Conservation (phyloP, 2,329 filamentous ascomycete species). For the Fusarium beomiforme region DNA sequence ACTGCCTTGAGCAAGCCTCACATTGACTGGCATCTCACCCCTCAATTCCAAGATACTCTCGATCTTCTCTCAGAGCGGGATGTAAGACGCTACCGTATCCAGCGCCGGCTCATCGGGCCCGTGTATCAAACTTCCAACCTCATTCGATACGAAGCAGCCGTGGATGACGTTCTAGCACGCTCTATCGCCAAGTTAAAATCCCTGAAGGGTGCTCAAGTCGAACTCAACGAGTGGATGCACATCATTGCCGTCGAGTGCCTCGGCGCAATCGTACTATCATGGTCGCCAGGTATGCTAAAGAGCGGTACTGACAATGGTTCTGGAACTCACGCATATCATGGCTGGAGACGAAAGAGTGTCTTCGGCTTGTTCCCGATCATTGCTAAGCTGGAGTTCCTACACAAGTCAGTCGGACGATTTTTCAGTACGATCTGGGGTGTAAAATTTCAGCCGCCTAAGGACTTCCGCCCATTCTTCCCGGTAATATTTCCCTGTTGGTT, state of each 20-base stretch:
- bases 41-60: constrained; percentile 55
- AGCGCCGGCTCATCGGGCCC: constrained; percentile 61
- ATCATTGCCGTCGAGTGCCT: constrained; percentile 64
- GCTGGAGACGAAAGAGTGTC: constrained; percentile 63
- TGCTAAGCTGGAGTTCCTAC: constrained; percentile 52
- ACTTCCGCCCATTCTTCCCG: constrained; percentile 61
- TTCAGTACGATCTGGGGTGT: constrained; percentile 58
- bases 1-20: constrained; percentile 56
- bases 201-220: constrained; percentile 53
- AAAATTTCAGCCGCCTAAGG: constrained; percentile 54
- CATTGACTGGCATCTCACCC: constrained; percentile 51
- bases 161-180: constrained; percentile 53
- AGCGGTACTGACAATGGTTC: constrained; percentile 57
- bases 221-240: constrained; percentile 67
- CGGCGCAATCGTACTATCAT: constrained; percentile 59
- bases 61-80: constrained; percentile 63
- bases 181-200: constrained; percentile 49
- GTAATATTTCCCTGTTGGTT: constrained; percentile 43
- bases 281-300: constrained; percentile 61
- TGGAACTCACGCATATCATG: constrained; percentile 58
- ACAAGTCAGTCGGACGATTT: constrained; percentile 48
- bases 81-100: constrained; percentile 57
- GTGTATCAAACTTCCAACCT: constrained; percentile 57
- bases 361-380: constrained; percentile 60
- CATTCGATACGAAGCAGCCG: constrained; percentile 51